phyloP scores from a whole-genome alignment of 1,284 basidiomycete species.

The Ustilago nuda region DNA sequence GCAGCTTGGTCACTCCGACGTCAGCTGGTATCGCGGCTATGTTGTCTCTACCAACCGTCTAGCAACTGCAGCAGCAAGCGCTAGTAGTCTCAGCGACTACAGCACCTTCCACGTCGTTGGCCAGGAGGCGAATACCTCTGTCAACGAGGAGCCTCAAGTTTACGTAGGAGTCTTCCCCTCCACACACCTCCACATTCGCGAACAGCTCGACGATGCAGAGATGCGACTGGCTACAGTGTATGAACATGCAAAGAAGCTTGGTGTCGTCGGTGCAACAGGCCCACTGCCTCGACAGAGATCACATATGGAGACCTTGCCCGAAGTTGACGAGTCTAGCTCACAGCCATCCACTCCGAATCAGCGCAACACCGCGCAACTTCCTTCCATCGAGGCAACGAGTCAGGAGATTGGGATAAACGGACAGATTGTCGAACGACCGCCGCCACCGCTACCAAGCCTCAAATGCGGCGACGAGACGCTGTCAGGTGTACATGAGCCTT shows the following conservation, averaged over 20 bases:
- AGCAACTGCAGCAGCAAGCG: conserved; percentile 52
- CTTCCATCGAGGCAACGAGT: conserved; percentile 20
- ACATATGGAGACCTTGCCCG: conserved; percentile 53
- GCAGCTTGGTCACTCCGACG: conserved; percentile 59
- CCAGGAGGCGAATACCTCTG: conserved; percentile 16
- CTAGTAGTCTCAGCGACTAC: conserved; percentile 70
- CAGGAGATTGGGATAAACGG: conserved; percentile 47
- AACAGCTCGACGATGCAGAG: conserved; percentile 88
- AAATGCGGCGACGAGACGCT: conserved; percentile 72
- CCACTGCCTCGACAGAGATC: conserved; percentile 36
- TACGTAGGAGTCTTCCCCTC: conserved; percentile 96
- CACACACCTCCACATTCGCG: conserved; percentile 87
- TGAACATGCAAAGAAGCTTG: conserved; percentile 54
- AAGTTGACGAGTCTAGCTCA: conserved; percentile 50
- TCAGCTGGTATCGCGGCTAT: conserved; percentile 73
- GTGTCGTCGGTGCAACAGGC: conserved; percentile 52
- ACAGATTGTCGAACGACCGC: conserved; percentile 71
- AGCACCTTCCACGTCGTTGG: conserved; percentile 47
- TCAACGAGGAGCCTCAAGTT: conserved; percentile 76
- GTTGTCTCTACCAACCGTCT: conserved; percentile 76
- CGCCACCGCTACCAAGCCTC: conserved; percentile 90
- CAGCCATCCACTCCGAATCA: conserved; percentile 47
- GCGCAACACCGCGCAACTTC: conserved; percentile 6
- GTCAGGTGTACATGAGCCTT: conserved; percentile 76
- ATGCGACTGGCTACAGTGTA: conserved; percentile 81